Evolutionary conservation across 495 filamentous ascomycete genomes (phyloP).

Genomic region (Penicillium goetzii): DNA sequence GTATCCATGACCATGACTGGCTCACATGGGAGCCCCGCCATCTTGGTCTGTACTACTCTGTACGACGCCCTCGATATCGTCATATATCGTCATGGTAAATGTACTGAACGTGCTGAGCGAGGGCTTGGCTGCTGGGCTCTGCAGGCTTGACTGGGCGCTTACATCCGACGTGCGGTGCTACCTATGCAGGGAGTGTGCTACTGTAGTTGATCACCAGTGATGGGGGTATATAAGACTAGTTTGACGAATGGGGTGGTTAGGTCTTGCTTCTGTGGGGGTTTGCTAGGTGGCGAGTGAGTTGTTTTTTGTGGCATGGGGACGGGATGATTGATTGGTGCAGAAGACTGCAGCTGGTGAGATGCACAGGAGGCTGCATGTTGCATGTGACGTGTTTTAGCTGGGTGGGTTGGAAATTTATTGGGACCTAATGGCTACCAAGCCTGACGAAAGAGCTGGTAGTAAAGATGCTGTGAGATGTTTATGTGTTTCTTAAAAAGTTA

Average conservation of each 20-base stretch:
- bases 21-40: slow-evolving; percentile 1
- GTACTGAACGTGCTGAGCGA: neutral
- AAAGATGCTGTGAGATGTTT: too few species aligned
- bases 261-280: neutral
- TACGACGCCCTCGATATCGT: neutral
- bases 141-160: neutral
- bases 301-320: neutral
- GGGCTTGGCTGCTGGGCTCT: neutral
- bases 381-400: neutral
- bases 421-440: too few species aligned
- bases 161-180: neutral
- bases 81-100: neutral
- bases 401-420: too few species aligned
- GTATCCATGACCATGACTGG: neutral
- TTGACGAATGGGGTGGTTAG: neutral
- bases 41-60: neutral
- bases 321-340: neutral
- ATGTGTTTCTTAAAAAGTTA: neutral
- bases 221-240: neutral
- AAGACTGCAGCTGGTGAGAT: neutral
- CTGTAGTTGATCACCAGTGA: neutral
- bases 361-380: neutral
- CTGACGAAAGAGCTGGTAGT: too few species aligned
- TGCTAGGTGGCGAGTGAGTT: neutral
- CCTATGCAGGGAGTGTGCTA: neutral